Base-by-base conservation (phyloP, 202 grass and related monocot species). In the Tripidium arundinaceum region DNA sequence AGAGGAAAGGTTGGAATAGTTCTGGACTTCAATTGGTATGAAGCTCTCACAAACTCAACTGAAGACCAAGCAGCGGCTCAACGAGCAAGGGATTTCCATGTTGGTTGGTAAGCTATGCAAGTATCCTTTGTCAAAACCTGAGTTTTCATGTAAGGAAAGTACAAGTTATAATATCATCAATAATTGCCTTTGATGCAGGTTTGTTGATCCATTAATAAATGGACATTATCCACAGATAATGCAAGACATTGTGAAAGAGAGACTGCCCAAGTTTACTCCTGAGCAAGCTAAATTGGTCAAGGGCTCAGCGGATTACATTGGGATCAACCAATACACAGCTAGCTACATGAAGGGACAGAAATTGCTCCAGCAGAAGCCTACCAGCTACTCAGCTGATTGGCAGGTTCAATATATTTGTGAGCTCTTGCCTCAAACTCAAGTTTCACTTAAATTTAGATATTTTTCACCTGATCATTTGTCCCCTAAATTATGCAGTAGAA, bases 81-180 rank as follows among this genome's bases (percentile, higher is more conserved):
- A 78, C 91, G 94, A 97, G 86, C 91, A 55, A 89, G 93, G 63
- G 93, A 97, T 82, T 97, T 93, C 81, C 90, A 93, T 78, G 25
- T 97, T 81, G 93, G 93, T 65, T 97, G 93, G 93, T 97, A 86
- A 90, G 80, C 58, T 39, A 65, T 57, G 9, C 5, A 43, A 81
- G 14, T 42, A 72, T 42, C 59, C 38, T 89, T 22, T 50, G 24
- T 39, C 7, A 16, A 12, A 34, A 25, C 18, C 0, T 10, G 3
- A 46, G 21, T 39, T 81, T 76, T 21, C 8, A 26, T 19, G 12
- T 22, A 39, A 59, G 26, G 65, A 18, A 80, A 52, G 1, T 49
- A 65, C 27, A 72, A 19, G 62, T 63, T 41, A 18, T 50, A 31
- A 82, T 34, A 45, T 1, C 2, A 29, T 42, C 45, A 47, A 43